Evolutionary conservation across 2,329 filamentous ascomycete genomes (phyloP).

Genomic region (Triangularia verruculosa): DNA sequence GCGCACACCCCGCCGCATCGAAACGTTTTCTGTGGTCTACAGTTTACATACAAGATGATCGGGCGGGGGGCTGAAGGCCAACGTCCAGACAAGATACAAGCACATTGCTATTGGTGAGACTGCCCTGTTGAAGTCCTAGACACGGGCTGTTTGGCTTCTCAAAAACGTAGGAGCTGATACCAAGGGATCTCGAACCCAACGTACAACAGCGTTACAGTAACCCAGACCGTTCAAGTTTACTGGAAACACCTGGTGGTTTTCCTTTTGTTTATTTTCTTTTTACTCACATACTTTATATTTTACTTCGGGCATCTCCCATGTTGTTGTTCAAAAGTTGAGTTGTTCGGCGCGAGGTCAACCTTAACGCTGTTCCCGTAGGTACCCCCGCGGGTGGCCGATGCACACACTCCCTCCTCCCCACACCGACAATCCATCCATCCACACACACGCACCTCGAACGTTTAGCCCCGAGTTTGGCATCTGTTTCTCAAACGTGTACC

Average conservation of each 20-base stretch:
- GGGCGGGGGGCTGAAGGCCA: background rate
- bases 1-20: background rate
- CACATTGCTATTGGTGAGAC: background rate
- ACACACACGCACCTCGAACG: background rate
- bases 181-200: background rate
- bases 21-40: background rate
- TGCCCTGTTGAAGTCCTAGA: background rate
- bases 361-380: too few relatives aligned
- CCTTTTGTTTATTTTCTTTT: background rate
- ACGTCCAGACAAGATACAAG: background rate
- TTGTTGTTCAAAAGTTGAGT: background rate
- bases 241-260: background rate
- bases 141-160: too few relatives aligned
- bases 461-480: background rate
- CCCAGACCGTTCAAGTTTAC: background rate
- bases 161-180: background rate
- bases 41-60: too few relatives aligned
- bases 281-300: background rate
- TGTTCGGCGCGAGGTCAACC: too few relatives aligned
- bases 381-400: too few relatives aligned
- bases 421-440: background rate
- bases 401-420: too few relatives aligned
- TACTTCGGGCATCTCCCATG: background rate
- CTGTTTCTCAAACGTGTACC: background rate
- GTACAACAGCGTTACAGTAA: background rate